Percentiles rank a stretch among this genome's conserved stretches.
These are phyloP conservation scores for Aspergillus transmontanensis DNA, from an alignment of 2,329 filamentous ascomycete genomes.

Conservation along the genomic window DNA sequence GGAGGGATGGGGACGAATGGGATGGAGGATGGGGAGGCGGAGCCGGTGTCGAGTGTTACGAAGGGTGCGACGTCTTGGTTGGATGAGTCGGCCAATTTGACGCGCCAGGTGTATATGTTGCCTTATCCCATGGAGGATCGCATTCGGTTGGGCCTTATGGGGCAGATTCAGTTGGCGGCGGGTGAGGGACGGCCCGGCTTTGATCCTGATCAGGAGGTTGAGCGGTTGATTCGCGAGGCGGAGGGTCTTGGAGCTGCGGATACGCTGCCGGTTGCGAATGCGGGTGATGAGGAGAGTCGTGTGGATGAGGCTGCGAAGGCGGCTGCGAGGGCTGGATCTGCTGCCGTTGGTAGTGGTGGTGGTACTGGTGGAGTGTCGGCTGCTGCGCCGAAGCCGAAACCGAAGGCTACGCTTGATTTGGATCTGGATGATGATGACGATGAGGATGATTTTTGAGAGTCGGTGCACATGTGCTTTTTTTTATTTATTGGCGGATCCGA, in stretches of 20 bases:
- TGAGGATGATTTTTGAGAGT: not conserved
- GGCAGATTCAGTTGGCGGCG: constrained; percentile 44
- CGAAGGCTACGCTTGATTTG: constrained; percentile 45
- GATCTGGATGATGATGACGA: constrained; percentile 45
- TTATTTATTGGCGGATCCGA: not conserved
- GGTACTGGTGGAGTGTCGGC: constrained; percentile 10
- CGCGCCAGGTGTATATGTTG: constrained; percentile 44
- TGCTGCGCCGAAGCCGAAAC: constrained; percentile 30
- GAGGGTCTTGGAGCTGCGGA: constrained; percentile 54
- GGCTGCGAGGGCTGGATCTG: constrained; percentile 34
- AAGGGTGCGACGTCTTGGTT: constrained; percentile 45
- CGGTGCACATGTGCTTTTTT: not conserved
- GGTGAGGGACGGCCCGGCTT: constrained; percentile 57
- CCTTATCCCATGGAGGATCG: constrained; percentile 49
- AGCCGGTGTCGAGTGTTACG: constrained; percentile 41
- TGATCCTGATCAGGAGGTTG: constrained; percentile 56
- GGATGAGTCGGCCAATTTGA: constrained; percentile 43
- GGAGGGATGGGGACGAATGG: constrained; percentile 35
- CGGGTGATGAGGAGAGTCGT: constrained; percentile 42
- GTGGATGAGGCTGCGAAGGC: constrained; percentile 37
- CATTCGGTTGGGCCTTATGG: constrained; percentile 50
- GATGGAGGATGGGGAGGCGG: constrained; percentile 22
- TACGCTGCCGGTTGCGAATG: constrained; percentile 36
- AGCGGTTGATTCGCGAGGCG: constrained; percentile 55
- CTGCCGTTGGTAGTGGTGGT: constrained; percentile 13